Evolutionary conservation across 306 rosid genomes (phyloP).

Genomic region (Pueraria montana): DNA sequence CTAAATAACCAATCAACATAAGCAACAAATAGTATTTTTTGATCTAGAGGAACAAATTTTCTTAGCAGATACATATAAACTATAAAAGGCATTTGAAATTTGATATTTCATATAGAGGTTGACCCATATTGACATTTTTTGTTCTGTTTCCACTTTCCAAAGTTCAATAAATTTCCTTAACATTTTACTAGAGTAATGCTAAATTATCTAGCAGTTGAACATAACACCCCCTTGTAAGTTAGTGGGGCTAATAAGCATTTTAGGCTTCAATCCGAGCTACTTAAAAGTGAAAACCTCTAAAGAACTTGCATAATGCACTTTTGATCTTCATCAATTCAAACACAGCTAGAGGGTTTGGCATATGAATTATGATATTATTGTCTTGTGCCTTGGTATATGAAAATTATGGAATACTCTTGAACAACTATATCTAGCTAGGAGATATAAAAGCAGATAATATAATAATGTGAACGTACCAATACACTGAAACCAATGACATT

Average conservation of each 20-base stretch:
- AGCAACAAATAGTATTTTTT: neutral
- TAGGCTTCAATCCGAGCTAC: neutral
- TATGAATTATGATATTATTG: neutral
- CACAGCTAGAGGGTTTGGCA: neutral
- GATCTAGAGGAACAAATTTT: neutral
- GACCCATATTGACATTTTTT: neutral
- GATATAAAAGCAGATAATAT: neutral
- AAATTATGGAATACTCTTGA: neutral
- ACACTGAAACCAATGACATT: conserved; percentile 67
- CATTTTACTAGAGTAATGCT: neutral
- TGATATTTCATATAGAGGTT: neutral
- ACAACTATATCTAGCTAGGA: neutral
- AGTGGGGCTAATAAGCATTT: neutral
- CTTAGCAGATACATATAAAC: neutral
- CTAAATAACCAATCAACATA: conserved; percentile 10
- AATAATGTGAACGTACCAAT: conserved; percentile 49
- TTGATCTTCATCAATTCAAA: neutral
- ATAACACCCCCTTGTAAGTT: neutral
- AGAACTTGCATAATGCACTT: neutral
- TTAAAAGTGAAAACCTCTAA: neutral
- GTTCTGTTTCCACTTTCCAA: neutral
- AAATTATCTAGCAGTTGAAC: neutral
- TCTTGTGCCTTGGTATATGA: neutral
- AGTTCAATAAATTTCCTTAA: neutral
- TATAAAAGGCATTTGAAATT: too few relatives aligned